phyloP scores from a whole-genome alignment of 2,329 filamentous ascomycete genomes.

The Dryadomyces sulphureus region DNA sequence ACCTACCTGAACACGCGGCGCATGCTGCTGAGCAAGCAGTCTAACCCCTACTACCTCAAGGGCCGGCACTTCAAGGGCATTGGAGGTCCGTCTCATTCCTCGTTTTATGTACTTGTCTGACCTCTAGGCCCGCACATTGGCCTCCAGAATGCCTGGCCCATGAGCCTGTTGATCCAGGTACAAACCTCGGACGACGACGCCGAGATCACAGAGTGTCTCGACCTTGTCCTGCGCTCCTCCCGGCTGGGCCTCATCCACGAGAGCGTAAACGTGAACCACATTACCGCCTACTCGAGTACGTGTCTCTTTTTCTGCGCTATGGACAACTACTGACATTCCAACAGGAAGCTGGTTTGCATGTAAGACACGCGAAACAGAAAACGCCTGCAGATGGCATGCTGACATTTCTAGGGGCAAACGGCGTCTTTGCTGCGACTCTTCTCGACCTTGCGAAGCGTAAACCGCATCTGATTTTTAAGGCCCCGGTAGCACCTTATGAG shows the following conservation, averaged over 20 bases:
- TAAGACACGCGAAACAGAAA: too few species aligned
- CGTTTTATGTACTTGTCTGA: background rate
- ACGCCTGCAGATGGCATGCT: slow-evolving; percentile 5
- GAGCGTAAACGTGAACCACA: slow-evolving; percentile 66
- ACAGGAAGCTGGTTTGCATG: slow-evolving; percentile 79
- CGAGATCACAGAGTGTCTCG: slow-evolving; percentile 64
- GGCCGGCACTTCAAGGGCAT: slow-evolving; percentile 74
- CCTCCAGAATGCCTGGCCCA: slow-evolving; percentile 86
- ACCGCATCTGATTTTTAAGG: slow-evolving; percentile 70
- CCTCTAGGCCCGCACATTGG: slow-evolving; percentile 52
- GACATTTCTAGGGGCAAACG: slow-evolving; percentile 57
- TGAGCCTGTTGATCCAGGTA: slow-evolving; percentile 83
- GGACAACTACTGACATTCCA: slow-evolving; percentile 7
- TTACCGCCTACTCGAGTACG: slow-evolving; percentile 56
- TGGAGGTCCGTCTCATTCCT: slow-evolving; percentile 47
- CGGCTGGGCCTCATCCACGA: slow-evolving; percentile 77
- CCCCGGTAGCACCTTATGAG: slow-evolving; percentile 44
- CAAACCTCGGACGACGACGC: slow-evolving; percentile 73
- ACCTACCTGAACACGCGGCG: slow-evolving; percentile 79
- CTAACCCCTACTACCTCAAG: slow-evolving; percentile 79
- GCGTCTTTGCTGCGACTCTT: slow-evolving; percentile 85
- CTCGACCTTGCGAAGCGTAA: slow-evolving; percentile 79
- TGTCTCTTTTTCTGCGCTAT: slow-evolving; percentile 5
- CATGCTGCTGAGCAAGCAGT: slow-evolving; percentile 54
- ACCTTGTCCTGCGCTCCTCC: slow-evolving; percentile 60